Conservation (phyloP, 2,329 filamentous ascomycete genomes). For the Aspergillus quadricinctus region DNA sequence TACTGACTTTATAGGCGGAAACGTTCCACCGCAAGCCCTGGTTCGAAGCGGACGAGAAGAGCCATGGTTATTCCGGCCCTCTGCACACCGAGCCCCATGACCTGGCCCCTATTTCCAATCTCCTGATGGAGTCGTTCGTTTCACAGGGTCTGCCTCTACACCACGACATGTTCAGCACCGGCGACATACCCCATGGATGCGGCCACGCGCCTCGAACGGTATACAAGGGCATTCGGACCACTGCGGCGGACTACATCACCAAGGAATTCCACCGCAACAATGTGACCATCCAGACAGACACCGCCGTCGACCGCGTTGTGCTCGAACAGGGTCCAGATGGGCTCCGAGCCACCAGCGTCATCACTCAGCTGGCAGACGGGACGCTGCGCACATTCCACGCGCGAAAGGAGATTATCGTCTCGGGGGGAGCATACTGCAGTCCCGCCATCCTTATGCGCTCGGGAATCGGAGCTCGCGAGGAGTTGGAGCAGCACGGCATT, state of each 20-base stretch:
- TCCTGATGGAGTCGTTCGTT: conserved; percentile 52
- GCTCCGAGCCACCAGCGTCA: conserved; percentile 39
- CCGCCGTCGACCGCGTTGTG: conserved; percentile 51
- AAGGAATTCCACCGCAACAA: conserved; percentile 43
- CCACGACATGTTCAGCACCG: conserved; percentile 57
- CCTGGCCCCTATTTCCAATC: conserved; percentile 54
- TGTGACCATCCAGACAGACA: conserved; percentile 47
- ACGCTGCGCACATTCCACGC: conserved; percentile 35
- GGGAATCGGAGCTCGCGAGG: conserved; percentile 47
- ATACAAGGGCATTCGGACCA: conserved; percentile 50
- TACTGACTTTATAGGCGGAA: conserved; percentile 41
- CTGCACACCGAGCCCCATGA: conserved; percentile 56
- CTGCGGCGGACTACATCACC: conserved; percentile 51
- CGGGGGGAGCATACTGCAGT: conserved; percentile 48
- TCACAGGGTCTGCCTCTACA: conserved; percentile 53
- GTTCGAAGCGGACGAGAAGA: conserved; percentile 48
- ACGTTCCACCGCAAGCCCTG: conserved; percentile 56
- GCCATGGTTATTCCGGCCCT: conserved; percentile 51
- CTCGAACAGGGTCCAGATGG: conserved; percentile 36
- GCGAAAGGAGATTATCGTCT: conserved; percentile 46
- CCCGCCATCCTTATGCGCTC: conserved; percentile 52
- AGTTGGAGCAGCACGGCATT: conserved; percentile 43
- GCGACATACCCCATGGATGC: conserved; percentile 51
- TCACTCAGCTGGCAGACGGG: conserved; percentile 27
- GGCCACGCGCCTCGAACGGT: conserved; percentile 54